phyloP scores from a whole-genome alignment of 148 eudicot genomes.

The Bassia scoparia region DNA sequence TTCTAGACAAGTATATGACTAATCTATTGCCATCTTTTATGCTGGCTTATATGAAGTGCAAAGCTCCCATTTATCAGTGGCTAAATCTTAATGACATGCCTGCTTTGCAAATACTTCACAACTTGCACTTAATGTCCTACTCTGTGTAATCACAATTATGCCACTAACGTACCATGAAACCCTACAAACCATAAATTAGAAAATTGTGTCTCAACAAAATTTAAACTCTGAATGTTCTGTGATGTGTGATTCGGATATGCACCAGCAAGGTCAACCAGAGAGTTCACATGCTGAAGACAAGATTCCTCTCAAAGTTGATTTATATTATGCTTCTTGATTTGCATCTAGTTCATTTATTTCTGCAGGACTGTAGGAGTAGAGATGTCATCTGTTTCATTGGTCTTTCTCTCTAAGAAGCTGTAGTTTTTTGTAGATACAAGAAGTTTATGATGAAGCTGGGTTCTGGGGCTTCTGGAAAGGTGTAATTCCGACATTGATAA shows the following conservation, averaged over 20 bases:
- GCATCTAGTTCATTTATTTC: not conserved
- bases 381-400: constrained; percentile 1
- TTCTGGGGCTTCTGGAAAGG: constrained; percentile 95
- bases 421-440: constrained; percentile 62
- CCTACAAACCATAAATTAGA: too few species aligned
- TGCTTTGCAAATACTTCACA: too few species aligned
- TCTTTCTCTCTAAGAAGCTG: constrained; percentile 12
- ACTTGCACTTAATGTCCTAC: too few species aligned
- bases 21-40: not conserved
- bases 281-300: not conserved
- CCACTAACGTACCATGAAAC: too few species aligned
- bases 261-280: not conserved
- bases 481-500: constrained; percentile 82
- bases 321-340: constrained; percentile 3
- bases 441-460: constrained; percentile 88
- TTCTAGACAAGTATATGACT: not conserved
- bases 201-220: too few species aligned
- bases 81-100: too few species aligned
- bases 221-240: not conserved
- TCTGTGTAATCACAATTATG: too few species aligned
- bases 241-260: not conserved
- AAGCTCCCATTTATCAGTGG: too few species aligned
- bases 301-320: not conserved
- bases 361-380: not conserved
- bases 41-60: too few species aligned